Base-by-base conservation (phyloP, 306 rosid species). In the Casuarina cunninghamiana region DNA sequence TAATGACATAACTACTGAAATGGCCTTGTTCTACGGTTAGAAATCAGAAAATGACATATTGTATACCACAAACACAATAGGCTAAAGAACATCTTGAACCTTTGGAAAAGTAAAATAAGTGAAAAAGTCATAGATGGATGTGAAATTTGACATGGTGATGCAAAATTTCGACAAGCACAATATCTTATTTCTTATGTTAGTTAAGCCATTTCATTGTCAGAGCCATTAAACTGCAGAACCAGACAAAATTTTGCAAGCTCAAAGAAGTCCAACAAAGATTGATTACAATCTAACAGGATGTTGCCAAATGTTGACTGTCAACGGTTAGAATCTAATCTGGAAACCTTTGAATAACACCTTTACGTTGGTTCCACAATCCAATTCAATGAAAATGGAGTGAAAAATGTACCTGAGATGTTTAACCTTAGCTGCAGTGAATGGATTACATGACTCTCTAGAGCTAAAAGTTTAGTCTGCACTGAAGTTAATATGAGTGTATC, bases 1-100 rank as follows among this genome's bases (percentile, higher is more conserved):
- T 48, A 74, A 54, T 17, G 76, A 57, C 17, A 83, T 69, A 74
- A 62, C 50, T 73, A 80, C 79, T 42, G 55, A 55, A 73, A 82
- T 68, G 72, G 74, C 55, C 61, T 79, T 38, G 43, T 67, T 58
- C 8, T 72, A 81, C 55, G 37, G 72, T 37, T 53, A 77, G 39
- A 44, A 66, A 71, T 55, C 55, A 41, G 51, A 73, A 66, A 53
- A 77, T 50, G 57, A 42, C 46, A 51, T 5, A 35, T 58, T 58
- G 39, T 11, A 71, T 50, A 74, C 57, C 21, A 32, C 57, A 67
- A 12, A 32, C n/a, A 19, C 43, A 71, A 32, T 49, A 77, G 49
- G 68, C 63, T 62, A 55, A 78, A 58, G 46, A 83, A 21, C 43
- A 78, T 41, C 71, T 71, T 19, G 69, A 62, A n/a, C 49, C 77